phyloP scores from a whole-genome alignment of 352 stramenopile genomes.

The Globisporangium takayamanum region DNA sequence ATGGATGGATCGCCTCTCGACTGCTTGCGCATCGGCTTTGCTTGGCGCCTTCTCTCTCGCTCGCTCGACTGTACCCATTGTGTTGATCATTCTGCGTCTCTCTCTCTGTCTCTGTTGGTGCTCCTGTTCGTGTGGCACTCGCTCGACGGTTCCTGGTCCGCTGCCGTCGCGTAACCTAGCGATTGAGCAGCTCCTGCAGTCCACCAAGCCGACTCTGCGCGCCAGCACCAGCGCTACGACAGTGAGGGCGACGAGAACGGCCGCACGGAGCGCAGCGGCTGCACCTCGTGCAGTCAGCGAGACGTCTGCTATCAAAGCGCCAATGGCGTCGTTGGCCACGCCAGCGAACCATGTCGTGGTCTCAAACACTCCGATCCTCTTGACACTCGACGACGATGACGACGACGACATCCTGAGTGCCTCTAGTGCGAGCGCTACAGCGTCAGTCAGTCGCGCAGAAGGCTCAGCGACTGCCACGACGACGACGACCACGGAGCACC shows the following conservation, averaged over 20 bases:
- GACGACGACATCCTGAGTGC: not conserved
- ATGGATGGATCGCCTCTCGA: too few species aligned
- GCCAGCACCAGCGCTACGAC: not conserved
- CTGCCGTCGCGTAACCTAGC: not conserved
- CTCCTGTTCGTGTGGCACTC: not conserved
- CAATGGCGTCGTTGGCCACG: too few species aligned
- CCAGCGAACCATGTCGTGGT: not conserved
- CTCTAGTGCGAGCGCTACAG: not conserved
- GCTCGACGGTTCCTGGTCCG: not conserved
- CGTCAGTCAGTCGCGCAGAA: not conserved
- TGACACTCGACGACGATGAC: constrained; percentile 2
- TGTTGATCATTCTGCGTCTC: not conserved
- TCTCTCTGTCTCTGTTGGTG: constrained; percentile 8
- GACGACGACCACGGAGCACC: not conserved
- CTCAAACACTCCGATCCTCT: not conserved
- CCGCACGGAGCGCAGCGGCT: not conserved
- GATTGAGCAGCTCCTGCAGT: constrained; percentile 60
- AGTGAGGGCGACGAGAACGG: not conserved
- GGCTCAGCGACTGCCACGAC: not conserved
- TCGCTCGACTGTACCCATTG: not conserved
- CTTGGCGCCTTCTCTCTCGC: not conserved
- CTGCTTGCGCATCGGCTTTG: too few species aligned
- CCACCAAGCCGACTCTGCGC: constrained; percentile 6
- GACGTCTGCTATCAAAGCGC: not conserved
- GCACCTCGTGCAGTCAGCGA: too few species aligned